A percentile compares a stretch with the other conserved stretches of the same genome.
These are phyloP conservation scores for Tulasnella sp. DNA, from an alignment of 768 basidiomycete genomes.

Conservation along the genomic window DNA sequence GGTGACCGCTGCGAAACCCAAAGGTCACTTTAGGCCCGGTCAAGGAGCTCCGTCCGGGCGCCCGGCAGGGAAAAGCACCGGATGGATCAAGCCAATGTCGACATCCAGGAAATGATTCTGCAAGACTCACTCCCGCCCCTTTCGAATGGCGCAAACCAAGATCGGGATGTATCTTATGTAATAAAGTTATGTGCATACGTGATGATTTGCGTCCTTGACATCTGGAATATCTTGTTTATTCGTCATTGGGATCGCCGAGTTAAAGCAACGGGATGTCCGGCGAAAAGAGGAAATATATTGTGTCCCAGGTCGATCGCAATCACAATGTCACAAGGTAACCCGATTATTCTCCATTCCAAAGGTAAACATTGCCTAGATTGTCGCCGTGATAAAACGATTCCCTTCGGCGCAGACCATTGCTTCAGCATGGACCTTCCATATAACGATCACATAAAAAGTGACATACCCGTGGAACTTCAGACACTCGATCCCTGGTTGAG, in stretches of 20 bases:
- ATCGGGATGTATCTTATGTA: not conserved
- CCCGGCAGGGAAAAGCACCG: not conserved
- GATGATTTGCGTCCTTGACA: not conserved
- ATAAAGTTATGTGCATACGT: not conserved
- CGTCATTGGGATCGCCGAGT: too few relatives aligned
- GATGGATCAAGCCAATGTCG: constrained; percentile 10
- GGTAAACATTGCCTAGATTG: constrained; percentile 44
- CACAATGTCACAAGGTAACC: not conserved
- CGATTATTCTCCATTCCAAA: constrained; percentile 29
- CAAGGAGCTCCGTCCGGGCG: not conserved
- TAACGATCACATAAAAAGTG: constrained; percentile 19
- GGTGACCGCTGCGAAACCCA: not conserved
- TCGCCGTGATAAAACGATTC: constrained; percentile 57
- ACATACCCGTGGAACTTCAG: constrained; percentile 69
- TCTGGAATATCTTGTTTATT: not conserved
- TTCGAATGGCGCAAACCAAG: not conserved
- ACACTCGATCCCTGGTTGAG: constrained; percentile 54
- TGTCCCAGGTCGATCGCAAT: too few relatives aligned
- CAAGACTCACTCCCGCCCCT: not conserved
- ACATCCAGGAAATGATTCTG: not conserved
- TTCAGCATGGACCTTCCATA: not conserved
- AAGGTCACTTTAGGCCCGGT: not conserved
- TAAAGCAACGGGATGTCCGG: too few relatives aligned
- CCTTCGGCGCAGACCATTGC: constrained; percentile 23
- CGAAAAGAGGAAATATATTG: too few relatives aligned